Evolutionary conservation across 2,329 filamentous ascomycete genomes (phyloP), one percentile per base, ranked within the genome.

Genomic region (Coniosporium tulheliwenetii): DNA sequence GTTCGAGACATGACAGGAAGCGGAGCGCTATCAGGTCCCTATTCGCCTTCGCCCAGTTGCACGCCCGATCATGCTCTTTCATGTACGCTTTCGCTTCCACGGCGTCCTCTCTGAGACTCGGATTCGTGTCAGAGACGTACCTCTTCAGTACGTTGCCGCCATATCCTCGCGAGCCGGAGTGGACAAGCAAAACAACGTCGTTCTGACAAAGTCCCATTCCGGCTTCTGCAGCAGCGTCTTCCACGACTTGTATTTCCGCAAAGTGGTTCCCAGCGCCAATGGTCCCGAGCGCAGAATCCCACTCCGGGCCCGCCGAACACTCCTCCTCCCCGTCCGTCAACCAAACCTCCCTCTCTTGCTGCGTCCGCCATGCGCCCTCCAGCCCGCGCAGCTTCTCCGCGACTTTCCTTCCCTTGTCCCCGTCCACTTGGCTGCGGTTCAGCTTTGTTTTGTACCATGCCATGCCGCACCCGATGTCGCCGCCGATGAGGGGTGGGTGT

Each of bases 391-490:
- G 41, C 42, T 49, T 57, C 41, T 60, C 57, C 1, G 57, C 55
- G 10, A 62, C 50, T 37, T 51, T 60, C 38, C 48, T 50, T 2
- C 54, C 55, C 31, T 53, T 56, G 37, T 57, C 50, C 5, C 55
- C 52, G 29, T 58, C 56, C 5, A 61, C 50, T 30, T 57, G 52
- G n/a, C 39, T 45, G 30, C 51, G 36, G 12, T 50, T 44, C 4
- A 61, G 46, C 5, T 40, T 49, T 10, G 58, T 58, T 43, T 50
- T 53, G 41, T 59, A 61, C 55, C 56, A 61, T 7, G 57, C 50
- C 57, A 62, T 63, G 0, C 58, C 60, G 42, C 58, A 62, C 0
- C 58, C 60, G 38, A 63, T 61, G 36, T 63, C 58, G 5, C 54
- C 47, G 2, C 60, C 59, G 8, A 62, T 61, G 9, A 63, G 46